Evolutionary conservation across 805 yeast genomes (phyloP).

Genomic region (Pichia rugopelliculosa): DNA sequence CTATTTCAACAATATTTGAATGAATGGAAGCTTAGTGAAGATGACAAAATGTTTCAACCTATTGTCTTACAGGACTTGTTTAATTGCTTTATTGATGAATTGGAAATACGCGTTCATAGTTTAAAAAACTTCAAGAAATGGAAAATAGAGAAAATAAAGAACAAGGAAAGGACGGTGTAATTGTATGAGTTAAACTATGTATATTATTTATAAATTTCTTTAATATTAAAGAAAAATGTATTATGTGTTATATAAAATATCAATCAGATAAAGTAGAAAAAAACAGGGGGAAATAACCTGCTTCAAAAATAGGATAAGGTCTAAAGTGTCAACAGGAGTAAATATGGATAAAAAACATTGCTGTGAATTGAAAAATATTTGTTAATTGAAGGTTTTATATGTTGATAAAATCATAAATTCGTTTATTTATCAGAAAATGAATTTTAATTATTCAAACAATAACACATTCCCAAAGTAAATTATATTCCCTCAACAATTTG

Average conservation of each 20-base stretch:
- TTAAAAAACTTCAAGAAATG: slow-evolving; percentile 16
- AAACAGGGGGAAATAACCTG: background rate
- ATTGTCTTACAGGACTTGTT: slow-evolving; percentile 13
- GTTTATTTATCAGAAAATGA: background rate
- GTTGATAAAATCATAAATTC: background rate
- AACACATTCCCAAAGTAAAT: too few relatives aligned
- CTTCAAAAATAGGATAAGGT: background rate
- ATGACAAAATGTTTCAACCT: slow-evolving; percentile 7
- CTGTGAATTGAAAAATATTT: background rate
- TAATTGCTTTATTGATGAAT: slow-evolving; percentile 20
- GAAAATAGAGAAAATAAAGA: slow-evolving; percentile 8
- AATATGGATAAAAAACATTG: background rate
- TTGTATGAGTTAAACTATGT: background rate
- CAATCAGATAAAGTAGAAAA: background rate
- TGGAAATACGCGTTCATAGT: slow-evolving; percentile 16
- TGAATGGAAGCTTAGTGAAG: slow-evolving; percentile 16
- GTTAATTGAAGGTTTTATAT: background rate
- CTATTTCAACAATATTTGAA: slow-evolving; percentile 16
- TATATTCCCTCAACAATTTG: slow-evolving; percentile 21
- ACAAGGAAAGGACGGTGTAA: background rate
- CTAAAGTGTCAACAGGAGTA: background rate
- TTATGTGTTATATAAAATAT: background rate
- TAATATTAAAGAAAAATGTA: background rate
- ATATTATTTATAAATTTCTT: background rate
- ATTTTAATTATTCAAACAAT: background rate